Conservation (phyloP, 179 eudicot species). For the Silene noctiflora region DNA sequence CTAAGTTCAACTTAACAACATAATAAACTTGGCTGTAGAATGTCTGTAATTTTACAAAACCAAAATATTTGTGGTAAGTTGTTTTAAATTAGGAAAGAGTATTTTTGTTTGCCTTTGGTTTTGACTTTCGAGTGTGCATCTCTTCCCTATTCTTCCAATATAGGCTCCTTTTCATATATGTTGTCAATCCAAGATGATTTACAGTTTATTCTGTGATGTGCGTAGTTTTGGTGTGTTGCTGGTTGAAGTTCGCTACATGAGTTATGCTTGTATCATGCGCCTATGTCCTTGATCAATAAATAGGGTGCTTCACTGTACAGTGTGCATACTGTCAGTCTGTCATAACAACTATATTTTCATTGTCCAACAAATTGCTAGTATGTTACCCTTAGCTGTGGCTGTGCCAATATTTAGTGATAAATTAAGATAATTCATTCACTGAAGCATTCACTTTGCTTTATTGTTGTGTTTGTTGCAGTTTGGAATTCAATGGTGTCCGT, state of each 20-base stretch:
- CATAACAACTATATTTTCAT: neutral
- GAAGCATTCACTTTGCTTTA: conserved; percentile 17
- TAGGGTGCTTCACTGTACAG: neutral
- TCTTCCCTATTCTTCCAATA: neutral
- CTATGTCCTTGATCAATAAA: too few relatives aligned
- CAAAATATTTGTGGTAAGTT: too few relatives aligned
- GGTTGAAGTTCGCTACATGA: too few relatives aligned
- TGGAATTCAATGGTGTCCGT: conserved; percentile 96
- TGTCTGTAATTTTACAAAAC: too few relatives aligned
- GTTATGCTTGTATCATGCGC: too few relatives aligned
- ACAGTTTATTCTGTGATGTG: too few relatives aligned
- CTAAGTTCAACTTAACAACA: neutral
- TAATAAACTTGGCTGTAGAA: too few relatives aligned
- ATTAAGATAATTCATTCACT: neutral
- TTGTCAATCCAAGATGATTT: neutral
- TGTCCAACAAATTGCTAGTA: neutral
- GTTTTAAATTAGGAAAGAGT: neutral
- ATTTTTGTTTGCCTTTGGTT: too few relatives aligned
- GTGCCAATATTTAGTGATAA: neutral
- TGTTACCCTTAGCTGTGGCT: neutral
- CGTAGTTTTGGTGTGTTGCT: too few relatives aligned
- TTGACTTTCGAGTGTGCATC: neutral
- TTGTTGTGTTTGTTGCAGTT: conserved; percentile 54
- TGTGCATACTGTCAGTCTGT: neutral
- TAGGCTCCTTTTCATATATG: neutral